Evolutionary conservation across 306 rosid genomes (phyloP).

Genomic region (Gynostemma pentaphyllum): DNA sequence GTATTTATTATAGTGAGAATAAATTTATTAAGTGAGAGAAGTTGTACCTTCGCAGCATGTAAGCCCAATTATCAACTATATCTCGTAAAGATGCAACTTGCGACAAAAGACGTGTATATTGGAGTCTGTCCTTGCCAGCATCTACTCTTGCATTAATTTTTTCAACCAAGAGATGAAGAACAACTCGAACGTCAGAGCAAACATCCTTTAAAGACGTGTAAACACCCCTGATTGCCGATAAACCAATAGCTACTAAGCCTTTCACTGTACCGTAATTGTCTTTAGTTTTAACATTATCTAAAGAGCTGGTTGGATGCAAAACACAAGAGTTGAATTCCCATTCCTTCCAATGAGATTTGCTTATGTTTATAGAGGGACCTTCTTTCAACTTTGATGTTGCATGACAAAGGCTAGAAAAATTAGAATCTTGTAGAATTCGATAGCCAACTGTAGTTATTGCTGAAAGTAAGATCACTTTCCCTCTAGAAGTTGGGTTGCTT

Average conservation of each 20-base stretch:
- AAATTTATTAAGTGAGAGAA: conserved; percentile 8
- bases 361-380: conserved; percentile 73
- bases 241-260: conserved; percentile 81
- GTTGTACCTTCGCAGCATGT: conserved; percentile 53
- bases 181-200: conserved; percentile 50
- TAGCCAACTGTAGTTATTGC: conserved; percentile 71
- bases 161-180: conserved; percentile 49
- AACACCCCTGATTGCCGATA: conserved; percentile 65
- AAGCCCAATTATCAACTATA: conserved; percentile 79
- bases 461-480: conserved; percentile 44
- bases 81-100: conserved; percentile 90
- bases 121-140: conserved; percentile 65
- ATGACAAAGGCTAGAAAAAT: conserved; percentile 84
- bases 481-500: conserved; percentile 30
- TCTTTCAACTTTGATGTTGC: conserved; percentile 76
- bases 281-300: conserved; percentile 35
- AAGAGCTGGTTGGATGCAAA: conserved; percentile 41
- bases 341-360: conserved; percentile 70
- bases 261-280: conserved; percentile 52
- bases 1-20: background rate
- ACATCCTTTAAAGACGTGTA: conserved; percentile 73
- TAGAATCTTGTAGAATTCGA: conserved; percentile 71
- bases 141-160: conserved; percentile 46
- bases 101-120: conserved; percentile 50
- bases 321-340: conserved; percentile 93